Evolutionary conservation across 148 eudicot genomes (phyloP).

Genomic region (Chenopodium quinoa): DNA sequence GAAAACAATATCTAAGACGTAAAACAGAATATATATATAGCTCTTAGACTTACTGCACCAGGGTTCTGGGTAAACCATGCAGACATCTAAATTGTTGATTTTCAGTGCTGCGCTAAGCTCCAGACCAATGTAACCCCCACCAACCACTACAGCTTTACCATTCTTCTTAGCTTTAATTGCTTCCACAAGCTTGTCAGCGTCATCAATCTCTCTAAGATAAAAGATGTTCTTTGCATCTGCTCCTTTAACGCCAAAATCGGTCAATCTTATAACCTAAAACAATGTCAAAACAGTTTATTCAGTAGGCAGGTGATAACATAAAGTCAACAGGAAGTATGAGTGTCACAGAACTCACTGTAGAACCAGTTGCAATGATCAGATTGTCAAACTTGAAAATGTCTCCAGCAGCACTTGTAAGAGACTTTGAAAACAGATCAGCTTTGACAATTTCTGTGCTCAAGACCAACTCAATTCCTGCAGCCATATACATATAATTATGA

Average conservation of each 20-base stretch:
- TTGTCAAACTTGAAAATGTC: constrained; percentile 57
- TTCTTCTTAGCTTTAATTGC: constrained; percentile 74
- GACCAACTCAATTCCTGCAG: constrained; percentile 76
- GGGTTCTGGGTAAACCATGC: constrained; percentile 98
- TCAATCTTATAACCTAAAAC: constrained; percentile 69
- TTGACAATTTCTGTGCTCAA: constrained; percentile 79
- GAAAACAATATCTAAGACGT: not conserved
- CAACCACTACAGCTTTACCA: constrained; percentile 88
- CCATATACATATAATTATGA: constrained; percentile 3
- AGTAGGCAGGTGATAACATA: not conserved
- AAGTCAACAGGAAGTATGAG: not conserved
- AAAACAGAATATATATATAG: not conserved
- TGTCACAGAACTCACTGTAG: constrained; percentile 51
- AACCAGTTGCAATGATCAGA: constrained; percentile 89
- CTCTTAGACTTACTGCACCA: constrained; percentile 91
- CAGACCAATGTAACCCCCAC: constrained; percentile 98
- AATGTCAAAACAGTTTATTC: constrained; percentile 13
- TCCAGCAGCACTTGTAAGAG: constrained; percentile 80
- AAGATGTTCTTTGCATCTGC: constrained; percentile 90
- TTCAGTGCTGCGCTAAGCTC: constrained; percentile 87
- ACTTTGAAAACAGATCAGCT: constrained; percentile 80
- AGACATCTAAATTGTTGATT: constrained; percentile 76
- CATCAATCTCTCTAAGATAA: constrained; percentile 90
- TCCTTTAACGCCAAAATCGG: constrained; percentile 91
- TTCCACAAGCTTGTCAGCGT: constrained; percentile 87